Conservation (phyloP, 352 stramenopile species). For the Phytopythium sindhum region DNA sequence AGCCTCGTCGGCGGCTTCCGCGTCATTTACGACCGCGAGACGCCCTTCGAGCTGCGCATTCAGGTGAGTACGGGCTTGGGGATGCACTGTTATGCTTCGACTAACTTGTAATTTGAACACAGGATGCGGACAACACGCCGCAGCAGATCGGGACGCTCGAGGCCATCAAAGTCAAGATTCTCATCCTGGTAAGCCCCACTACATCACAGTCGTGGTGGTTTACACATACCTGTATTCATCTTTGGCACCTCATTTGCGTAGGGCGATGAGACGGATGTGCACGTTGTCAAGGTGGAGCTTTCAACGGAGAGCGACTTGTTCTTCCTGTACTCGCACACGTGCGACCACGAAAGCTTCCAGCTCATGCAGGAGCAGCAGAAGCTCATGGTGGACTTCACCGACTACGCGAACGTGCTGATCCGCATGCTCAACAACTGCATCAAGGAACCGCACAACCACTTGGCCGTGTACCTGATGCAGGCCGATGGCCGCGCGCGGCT, state of each 20-base stretch:
- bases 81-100: background rate
- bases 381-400: slow-evolving; percentile 94
- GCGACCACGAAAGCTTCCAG: slow-evolving; percentile 84
- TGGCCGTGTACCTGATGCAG: slow-evolving; percentile 93
- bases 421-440: slow-evolving; percentile 96
- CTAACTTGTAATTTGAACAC: background rate
- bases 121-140: slow-evolving; percentile 81
- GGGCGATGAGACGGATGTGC: slow-evolving; percentile 82
- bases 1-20: slow-evolving; percentile 82
- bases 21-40: slow-evolving; percentile 91
- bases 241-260: slow-evolving; percentile 11
- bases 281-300: slow-evolving; percentile 87
- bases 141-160: slow-evolving; percentile 91
- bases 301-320: slow-evolving; percentile 93
- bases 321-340: slow-evolving; percentile 91
- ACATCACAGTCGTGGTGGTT: background rate
- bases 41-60: slow-evolving; percentile 88
- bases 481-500: slow-evolving; percentile 87
- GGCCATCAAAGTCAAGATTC: slow-evolving; percentile 93
- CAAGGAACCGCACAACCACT: slow-evolving; percentile 92
- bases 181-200: slow-evolving; percentile 60
- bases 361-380: slow-evolving; percentile 94
- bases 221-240: background rate
- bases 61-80: slow-evolving; percentile 36
- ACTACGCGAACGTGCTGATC: slow-evolving; percentile 93